These are phyloP conservation scores for Talaromyces nanjingensis DNA, from an alignment of 495 filamentous ascomycete species.

Conservation along the genomic window DNA sequence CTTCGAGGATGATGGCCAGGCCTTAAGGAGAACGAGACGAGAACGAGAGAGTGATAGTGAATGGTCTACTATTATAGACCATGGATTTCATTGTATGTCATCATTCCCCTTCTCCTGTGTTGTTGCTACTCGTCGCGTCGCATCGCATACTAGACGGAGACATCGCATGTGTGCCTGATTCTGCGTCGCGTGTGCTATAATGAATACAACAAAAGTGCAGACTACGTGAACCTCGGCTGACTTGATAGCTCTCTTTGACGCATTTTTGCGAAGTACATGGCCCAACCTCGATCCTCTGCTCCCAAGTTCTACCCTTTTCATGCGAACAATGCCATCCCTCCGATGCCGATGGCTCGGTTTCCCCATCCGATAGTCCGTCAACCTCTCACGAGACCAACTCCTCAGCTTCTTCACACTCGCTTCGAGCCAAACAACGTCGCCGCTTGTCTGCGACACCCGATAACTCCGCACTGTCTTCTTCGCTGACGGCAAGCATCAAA, in stretches of 20 bases:
- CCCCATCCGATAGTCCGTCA: conserved; percentile 25
- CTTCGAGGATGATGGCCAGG: conserved; percentile 1
- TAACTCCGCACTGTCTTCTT: conserved; percentile 7
- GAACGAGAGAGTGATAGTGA: conserved; percentile 15
- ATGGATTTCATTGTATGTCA: conserved; percentile 46
- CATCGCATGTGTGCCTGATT: not conserved
- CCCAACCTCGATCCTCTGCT: conserved; percentile 91
- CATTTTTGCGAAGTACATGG: conserved; percentile 97
- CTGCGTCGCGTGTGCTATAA: not conserved
- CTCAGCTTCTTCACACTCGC: conserved; percentile 3
- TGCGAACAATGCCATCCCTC: conserved; percentile 64
- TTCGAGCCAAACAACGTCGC: conserved; percentile 13
- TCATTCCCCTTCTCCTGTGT: conserved; percentile 5
- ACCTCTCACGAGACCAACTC: conserved; percentile 23
- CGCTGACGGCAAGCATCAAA: conserved; percentile 3
- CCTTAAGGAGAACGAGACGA: not conserved
- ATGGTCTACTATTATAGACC: conserved; percentile 14
- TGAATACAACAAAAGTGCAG: not conserved
- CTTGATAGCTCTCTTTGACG: conserved; percentile 73
- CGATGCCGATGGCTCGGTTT: conserved; percentile 17
- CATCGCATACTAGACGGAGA: not conserved
- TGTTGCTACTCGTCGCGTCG: not conserved
- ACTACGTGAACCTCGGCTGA: not conserved
- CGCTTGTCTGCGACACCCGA: conserved; percentile 12
- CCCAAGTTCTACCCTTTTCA: conserved; percentile 72